Conservation (phyloP, 2,329 filamentous ascomycete genomes). For the Fusarium newnesense region DNA sequence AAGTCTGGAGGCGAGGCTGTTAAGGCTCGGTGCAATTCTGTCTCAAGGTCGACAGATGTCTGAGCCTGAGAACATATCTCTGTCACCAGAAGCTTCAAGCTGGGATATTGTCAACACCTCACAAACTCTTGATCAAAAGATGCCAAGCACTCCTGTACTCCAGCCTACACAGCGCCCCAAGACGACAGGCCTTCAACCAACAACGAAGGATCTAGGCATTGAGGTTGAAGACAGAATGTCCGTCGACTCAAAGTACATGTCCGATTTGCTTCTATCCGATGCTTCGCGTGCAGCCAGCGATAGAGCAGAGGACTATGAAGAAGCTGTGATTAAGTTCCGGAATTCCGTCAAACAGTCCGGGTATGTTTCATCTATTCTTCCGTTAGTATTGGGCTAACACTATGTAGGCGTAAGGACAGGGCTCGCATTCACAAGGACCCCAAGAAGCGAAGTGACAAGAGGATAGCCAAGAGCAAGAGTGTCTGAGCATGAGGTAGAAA, state of each 20-base stretch:
- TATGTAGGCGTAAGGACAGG: neutral
- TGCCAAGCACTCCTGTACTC: neutral
- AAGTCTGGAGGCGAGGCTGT: conserved; percentile 15
- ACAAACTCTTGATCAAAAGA: neutral
- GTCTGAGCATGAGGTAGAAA: neutral
- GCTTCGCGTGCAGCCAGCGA: neutral
- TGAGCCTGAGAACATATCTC: neutral
- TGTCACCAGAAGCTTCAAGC: neutral
- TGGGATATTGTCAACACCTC: conserved; percentile 9
- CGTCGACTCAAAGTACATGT: conserved; percentile 10
- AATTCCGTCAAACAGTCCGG: neutral
- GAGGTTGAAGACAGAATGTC: neutral
- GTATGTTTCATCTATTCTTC: neutral
- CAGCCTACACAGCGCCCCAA: neutral
- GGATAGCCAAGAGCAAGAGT: neutral
- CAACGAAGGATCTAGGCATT: neutral
- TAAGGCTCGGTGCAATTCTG: neutral
- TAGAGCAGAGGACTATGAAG: neutral
- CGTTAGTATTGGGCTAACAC: neutral
- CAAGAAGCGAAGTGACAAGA: neutral
- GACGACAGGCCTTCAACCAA: neutral
- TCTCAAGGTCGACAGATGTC: neutral
- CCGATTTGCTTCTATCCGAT: conserved; percentile 3
- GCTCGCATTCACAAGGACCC: neutral
- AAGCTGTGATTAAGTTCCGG: neutral